Evolutionary conservation across 208 protist species (phyloP), one percentile per base, ranked within the genome.

Genomic region (Balamuthia mandrillaris): DNA sequence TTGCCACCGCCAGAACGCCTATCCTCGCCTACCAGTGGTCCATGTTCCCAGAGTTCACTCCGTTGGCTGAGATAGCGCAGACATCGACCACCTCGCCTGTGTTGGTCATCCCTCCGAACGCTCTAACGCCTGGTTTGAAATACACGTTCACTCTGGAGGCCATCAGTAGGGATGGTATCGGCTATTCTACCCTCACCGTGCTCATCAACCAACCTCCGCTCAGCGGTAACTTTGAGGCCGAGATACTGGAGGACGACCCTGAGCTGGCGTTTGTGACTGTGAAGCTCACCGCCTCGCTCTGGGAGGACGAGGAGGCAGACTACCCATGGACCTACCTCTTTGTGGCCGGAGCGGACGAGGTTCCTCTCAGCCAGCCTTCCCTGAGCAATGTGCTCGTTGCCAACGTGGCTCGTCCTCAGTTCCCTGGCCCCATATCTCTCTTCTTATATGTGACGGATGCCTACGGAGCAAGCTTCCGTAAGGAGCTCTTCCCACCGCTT

Each of bases 81-180:
- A 84, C 56, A 12, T 18, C 65, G 27, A 31, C 29, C 35, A 45
- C 35, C 14, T 65, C 58, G 39, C 47, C 78, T 12, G 41, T 27
- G 3, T 33, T 70, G 3, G 78, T 84, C 0, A 42, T 84, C 56
- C 44, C 21, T 31, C 42, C 21, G 14, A 42, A 47, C 42, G 58
- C 24, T 9, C 39, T 84, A 1, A 21, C 78, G 4, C 56, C 78
- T 21, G 78, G 78, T 14, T 56, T 84, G 18, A 39, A 47, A n/a
- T 84, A 84, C 78, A 65, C 49, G 58, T 84, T 84, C 56, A 84
- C 65, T 27, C 78, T 84, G 27, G 52, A 52, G 10, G 78, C 78
- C 16, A 63, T 37, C 37, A 72, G 12, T 24, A 52, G 78, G 6
- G 56, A 84, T 29, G 78, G 78, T 39, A 84, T 58, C 24, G 78